A percentile compares a stretch with the other conserved stretches of the same genome.
These are phyloP conservation scores for Apostasia ramifera DNA, from an alignment of 106 monocot genomes.

Conservation along the genomic window DNA sequence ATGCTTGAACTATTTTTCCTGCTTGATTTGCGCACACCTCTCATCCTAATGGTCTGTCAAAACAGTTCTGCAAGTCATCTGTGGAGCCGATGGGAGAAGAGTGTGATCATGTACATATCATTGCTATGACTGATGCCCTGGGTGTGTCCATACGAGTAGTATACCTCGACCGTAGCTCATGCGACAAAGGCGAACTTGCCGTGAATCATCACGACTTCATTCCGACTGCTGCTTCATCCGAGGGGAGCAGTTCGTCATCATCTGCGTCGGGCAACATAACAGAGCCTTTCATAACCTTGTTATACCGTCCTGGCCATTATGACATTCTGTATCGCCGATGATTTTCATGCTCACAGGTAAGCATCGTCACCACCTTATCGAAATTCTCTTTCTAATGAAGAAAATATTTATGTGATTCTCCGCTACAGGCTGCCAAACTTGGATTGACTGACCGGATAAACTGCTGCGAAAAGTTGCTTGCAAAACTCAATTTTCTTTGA, in stretches of 20 bases:
- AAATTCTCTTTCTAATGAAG: no score
- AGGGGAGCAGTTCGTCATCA: not conserved
- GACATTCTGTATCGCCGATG: constrained; percentile 83
- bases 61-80: constrained; percentile 81
- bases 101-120: constrained; percentile 90
- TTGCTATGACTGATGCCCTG: constrained; percentile 70
- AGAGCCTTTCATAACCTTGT: constrained; percentile 57
- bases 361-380: not conserved
- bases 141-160: constrained; percentile 80
- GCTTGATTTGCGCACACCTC: no score
- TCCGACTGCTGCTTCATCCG: constrained; percentile 11
- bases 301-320: constrained; percentile 95
- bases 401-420: no score
- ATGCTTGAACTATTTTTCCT: no score
- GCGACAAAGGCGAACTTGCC: constrained; percentile 24
- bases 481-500: no score
- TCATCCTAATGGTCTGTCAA: not conserved
- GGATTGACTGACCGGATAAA: no score
- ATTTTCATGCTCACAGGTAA: not conserved
- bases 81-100: constrained; percentile 99
- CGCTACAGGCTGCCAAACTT: no score
- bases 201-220: constrained; percentile 90
- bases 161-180: constrained; percentile 73
- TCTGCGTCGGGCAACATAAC: not conserved
- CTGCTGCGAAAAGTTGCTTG: no score